These are phyloP conservation scores for Starmerella geochares DNA, from an alignment of 805 yeast genomes.

Conservation along the genomic window DNA sequence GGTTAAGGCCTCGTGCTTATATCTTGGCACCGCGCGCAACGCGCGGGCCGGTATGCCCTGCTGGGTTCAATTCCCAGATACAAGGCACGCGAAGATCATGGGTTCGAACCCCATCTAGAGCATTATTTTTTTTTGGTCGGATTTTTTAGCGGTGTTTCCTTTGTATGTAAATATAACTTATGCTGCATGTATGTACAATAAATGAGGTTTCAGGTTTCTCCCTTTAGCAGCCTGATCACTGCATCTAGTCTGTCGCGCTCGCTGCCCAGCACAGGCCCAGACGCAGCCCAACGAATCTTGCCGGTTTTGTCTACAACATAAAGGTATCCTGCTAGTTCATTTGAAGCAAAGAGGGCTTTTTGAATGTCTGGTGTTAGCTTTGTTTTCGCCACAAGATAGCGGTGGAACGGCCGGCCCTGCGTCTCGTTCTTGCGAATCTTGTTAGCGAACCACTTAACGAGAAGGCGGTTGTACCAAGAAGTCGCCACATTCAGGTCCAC, in stretches of 20 bases:
- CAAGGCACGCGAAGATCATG: constrained; percentile 57
- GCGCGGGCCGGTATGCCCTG: constrained; percentile 42
- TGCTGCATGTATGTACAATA: background rate
- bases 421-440: constrained; percentile 40
- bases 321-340: constrained; percentile 72
- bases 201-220: too few relatives aligned
- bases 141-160: background rate
- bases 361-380: constrained; percentile 49
- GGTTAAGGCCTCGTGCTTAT: constrained; percentile 59
- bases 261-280: constrained; percentile 65
- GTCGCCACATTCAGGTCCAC: constrained; percentile 72
- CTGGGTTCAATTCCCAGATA: constrained; percentile 27
- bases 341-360: constrained; percentile 53
- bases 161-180: background rate
- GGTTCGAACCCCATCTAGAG: constrained; percentile 43
- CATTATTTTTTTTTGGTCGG: constrained; percentile 27
- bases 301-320: constrained; percentile 65
- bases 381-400: constrained; percentile 54
- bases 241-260: constrained; percentile 36
- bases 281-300: constrained; percentile 81
- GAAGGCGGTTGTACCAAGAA: constrained; percentile 53
- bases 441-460: constrained; percentile 45
- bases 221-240: background rate
- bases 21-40: constrained; percentile 39
- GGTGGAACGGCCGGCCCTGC: constrained; percentile 38